phyloP scores from a whole-genome alignment of 768 basidiomycete species.

The Pleurotus eryngii region DNA sequence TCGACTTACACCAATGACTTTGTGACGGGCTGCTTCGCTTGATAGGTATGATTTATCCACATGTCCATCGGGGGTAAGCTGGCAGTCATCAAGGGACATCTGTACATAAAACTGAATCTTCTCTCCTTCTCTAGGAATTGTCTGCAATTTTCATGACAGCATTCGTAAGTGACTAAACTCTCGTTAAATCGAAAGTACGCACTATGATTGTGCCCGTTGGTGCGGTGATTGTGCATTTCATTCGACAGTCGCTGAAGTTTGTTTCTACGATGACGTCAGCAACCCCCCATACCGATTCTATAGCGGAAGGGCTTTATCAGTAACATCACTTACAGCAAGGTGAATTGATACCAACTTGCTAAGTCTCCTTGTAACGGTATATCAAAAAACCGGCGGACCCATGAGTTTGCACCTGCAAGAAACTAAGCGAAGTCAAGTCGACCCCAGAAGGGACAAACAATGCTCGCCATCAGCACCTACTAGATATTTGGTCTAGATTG shows the following conservation, averaged over 20 bases:
- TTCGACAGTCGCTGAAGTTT: conserved; percentile 15
- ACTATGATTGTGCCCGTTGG: conserved; percentile 12
- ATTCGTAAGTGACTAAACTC: too few species aligned
- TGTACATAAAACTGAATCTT: conserved; percentile 13
- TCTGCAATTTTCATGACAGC: too few species aligned
- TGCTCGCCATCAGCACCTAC: conserved; percentile 20
- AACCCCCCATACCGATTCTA: conserved; percentile 19
- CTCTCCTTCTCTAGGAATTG: conserved; percentile 14
- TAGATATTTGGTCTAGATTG: conserved; percentile 17
- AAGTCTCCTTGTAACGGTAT: conserved; percentile 16
- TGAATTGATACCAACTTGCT: too few species aligned
- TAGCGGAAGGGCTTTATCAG: too few species aligned
- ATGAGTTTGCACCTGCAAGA: conserved; percentile 18
- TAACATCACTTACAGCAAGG: too few species aligned
- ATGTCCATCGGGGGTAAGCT: not conserved
- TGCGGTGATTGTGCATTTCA: conserved; percentile 16
- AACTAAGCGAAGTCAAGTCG: too few species aligned
- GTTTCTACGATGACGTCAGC: conserved; percentile 14
- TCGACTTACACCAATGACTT: too few species aligned
- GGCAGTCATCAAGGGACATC: not conserved
- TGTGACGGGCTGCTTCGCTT: too few species aligned
- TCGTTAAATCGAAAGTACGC: not conserved
- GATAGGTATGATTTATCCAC: not conserved
- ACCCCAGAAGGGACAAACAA: too few species aligned
- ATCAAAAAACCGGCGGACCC: conserved; percentile 13